Evolutionary conservation across 2,329 filamentous ascomycete genomes (phyloP), one percentile per base, ranked within the genome.

Genomic region (Penicillium sp.): DNA sequence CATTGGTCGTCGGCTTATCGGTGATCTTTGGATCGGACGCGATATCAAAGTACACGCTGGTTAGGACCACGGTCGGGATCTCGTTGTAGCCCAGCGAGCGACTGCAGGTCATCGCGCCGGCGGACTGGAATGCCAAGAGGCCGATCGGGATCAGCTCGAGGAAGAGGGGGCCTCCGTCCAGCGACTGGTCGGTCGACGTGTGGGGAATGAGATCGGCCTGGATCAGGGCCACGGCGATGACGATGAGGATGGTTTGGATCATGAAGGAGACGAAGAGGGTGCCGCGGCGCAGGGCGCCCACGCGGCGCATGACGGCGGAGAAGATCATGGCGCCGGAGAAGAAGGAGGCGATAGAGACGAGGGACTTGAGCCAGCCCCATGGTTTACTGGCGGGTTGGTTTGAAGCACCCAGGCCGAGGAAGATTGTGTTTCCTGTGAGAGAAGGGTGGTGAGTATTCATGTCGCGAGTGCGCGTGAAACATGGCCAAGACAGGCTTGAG

Each of bases 61-160:
- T 81, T 63, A 81, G 63, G 5, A 81, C 79, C 15, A 80, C 78
- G 8, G 78, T 79, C 14, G 79, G 79, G 42, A 81, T 75, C 65
- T 81, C 79, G 50, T 77, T 76, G 62, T 76, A 76, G 0, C 73
- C 71, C 25, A 81, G 70, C 5, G 75, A 68, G 2, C 79, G 74
- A 56, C 75, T 79, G 17, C 76, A 74, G 2, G 77, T 73, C 61
- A 80, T 78, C 12, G 75, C 76, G 0, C 79, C 79, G 0, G 78
- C 76, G 4, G 76, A 78, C 62, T 81, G 77, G 68, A 80, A 80
- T 4, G 79, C 76, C 38, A 81, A 63, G 1, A 81, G 63, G 3
- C 71, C 73, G 39, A 81, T 74, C 0, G 79, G 77, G 34, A 80
- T 76, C 20, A 80, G 67, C 55, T 78, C 73, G 4, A 78, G 69